Percentiles rank a stretch among this genome's conserved stretches.
Conservation (phyloP, 305 asterid genomes). For the Ruellia speciosa region DNA sequence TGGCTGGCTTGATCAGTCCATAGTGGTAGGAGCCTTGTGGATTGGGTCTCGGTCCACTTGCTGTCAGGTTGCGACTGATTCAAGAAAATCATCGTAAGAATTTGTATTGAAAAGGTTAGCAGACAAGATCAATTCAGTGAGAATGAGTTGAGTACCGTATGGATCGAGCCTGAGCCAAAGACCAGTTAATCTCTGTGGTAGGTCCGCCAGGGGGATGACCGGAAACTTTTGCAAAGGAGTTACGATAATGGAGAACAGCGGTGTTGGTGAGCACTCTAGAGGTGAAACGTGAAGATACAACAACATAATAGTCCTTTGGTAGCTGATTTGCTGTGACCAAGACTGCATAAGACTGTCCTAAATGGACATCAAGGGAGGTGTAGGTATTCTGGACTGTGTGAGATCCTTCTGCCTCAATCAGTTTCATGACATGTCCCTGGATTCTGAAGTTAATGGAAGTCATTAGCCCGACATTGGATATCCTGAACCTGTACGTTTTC, state of each 20-base stretch:
- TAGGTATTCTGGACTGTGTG: conserved; percentile 73
- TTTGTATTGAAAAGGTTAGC: neutral
- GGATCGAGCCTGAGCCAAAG: conserved; percentile 75
- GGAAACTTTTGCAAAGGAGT: conserved; percentile 55
- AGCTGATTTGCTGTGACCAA: conserved; percentile 75
- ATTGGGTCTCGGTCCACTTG: conserved; percentile 88
- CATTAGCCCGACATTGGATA: conserved; percentile 71
- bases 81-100: conserved; percentile 20
- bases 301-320: conserved; percentile 79
- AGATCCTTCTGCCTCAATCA: conserved; percentile 90
- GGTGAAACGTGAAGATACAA: conserved; percentile 73
- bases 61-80: conserved; percentile 68
- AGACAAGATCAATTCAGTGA: neutral
- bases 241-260: conserved; percentile 76
- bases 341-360: conserved; percentile 86
- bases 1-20: conserved; percentile 65
- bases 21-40: conserved; percentile 98
- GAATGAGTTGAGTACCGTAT: conserved; percentile 76
- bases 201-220: conserved; percentile 81
- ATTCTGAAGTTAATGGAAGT: conserved; percentile 81
- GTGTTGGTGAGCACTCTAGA: conserved; percentile 60
- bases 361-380: conserved; percentile 65
- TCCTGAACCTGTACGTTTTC: conserved; percentile 80
- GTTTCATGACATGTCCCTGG: conserved; percentile 79
- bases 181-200: conserved; percentile 49